These are phyloP conservation scores for Claviceps spartinae DNA, from an alignment of 2,329 filamentous ascomycete species.

Conservation along the genomic window DNA sequence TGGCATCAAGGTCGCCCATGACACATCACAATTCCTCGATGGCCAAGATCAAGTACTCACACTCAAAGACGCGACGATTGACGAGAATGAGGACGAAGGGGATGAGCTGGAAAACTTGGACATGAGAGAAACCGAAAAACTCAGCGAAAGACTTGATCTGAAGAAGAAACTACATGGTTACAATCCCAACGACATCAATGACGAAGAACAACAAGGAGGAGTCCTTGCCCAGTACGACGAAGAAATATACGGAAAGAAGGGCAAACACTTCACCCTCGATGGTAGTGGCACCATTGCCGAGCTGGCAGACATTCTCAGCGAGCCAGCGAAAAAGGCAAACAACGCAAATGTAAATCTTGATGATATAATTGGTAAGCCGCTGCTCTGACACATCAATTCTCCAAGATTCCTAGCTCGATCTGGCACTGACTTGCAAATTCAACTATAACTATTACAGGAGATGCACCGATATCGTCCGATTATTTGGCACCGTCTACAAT, in stretches of 20 bases:
- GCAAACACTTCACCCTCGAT: slow-evolving; percentile 77
- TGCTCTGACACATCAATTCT: not conserved
- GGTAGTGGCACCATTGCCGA: slow-evolving; percentile 57
- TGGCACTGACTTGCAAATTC: not conserved
- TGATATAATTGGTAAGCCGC: slow-evolving; percentile 46
- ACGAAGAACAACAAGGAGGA: slow-evolving; percentile 48
- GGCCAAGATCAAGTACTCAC: slow-evolving; percentile 82
- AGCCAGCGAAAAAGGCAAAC: slow-evolving; percentile 39
- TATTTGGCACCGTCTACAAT: slow-evolving; percentile 78
- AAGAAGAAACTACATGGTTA: slow-evolving; percentile 89
- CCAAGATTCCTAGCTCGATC: not conserved
- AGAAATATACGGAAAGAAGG: slow-evolving; percentile 81
- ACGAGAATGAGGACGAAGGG: slow-evolving; percentile 70
- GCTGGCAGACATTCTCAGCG: slow-evolving; percentile 39
- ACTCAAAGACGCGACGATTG: slow-evolving; percentile 82
- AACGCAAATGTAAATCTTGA: slow-evolving; percentile 71
- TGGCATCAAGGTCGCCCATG: slow-evolving; percentile 84
- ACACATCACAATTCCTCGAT: slow-evolving; percentile 67
- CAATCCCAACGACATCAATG: slow-evolving; percentile 59
- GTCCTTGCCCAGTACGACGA: slow-evolving; percentile 91
- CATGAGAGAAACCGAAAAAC: slow-evolving; percentile 56
- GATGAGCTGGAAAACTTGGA: slow-evolving; percentile 77
- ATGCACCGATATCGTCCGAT: slow-evolving; percentile 48
- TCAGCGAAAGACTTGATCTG: slow-evolving; percentile 63
- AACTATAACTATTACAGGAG: slow-evolving; percentile 8